phyloP scores from a whole-genome alignment of 2,329 filamentous ascomycete species.

The Fusarium sp. region DNA sequence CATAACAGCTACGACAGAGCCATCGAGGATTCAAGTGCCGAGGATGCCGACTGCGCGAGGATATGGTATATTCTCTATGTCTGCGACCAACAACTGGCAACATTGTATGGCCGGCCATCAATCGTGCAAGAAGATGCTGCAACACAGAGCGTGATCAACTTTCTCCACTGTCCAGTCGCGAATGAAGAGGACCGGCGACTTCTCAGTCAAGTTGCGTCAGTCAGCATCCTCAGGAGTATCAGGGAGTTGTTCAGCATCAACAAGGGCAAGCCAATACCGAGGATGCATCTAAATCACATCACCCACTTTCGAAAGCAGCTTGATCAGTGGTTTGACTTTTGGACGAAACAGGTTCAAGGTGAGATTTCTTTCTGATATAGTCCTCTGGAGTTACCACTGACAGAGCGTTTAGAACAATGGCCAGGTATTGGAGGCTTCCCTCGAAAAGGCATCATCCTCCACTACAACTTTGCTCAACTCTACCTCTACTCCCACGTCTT shows the following conservation, averaged over 20 bases:
- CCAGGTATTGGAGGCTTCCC: constrained; percentile 51
- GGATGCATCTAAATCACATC: constrained; percentile 62
- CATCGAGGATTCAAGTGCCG: constrained; percentile 46
- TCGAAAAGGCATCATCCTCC: constrained; percentile 51
- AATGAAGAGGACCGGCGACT: constrained; percentile 66
- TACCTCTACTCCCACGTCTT: constrained; percentile 55
- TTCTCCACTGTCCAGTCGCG: constrained; percentile 61
- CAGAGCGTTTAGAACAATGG: constrained; percentile 46
- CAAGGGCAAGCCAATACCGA: constrained; percentile 61
- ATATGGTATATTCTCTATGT: constrained; percentile 72
- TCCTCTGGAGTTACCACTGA: background rate
- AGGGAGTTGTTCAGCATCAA: constrained; percentile 67
- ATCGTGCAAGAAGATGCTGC: constrained; percentile 67
- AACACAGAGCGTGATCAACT: constrained; percentile 66
- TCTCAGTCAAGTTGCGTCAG: constrained; percentile 66
- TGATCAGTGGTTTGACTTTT: constrained; percentile 51
- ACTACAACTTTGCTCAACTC: constrained; percentile 54
- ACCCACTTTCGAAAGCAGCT: constrained; percentile 47
- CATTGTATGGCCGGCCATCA: constrained; percentile 67
- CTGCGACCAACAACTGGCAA: constrained; percentile 71
- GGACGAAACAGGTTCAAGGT: constrained; percentile 47
- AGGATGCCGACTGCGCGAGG: constrained; percentile 62
- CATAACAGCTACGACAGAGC: constrained; percentile 54
- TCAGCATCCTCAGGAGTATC: constrained; percentile 67
- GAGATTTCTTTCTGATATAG: rapidly evolving